Evolutionary conservation across 768 basidiomycete species (phyloP), one percentile per base, ranked within the genome.

Genomic region (Strobilomyces confusus): DNA sequence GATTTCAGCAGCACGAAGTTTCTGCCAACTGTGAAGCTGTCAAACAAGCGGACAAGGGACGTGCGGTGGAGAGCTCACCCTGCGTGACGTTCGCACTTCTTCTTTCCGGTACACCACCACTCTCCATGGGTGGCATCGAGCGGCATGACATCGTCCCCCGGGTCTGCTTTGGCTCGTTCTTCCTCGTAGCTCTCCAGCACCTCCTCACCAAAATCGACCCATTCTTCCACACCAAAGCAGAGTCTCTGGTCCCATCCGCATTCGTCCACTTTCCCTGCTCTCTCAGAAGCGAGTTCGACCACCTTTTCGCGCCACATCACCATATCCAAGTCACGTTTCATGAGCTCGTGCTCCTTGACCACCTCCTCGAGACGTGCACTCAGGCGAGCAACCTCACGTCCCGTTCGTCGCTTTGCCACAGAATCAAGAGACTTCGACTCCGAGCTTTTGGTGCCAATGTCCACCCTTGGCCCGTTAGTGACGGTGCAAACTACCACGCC

Each of bases 241-340:
- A 97, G 75, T 29, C 93, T 77, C 61, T 86, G 84, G 67, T 97
- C 93, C 84, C 92, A 94, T 5, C 94, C 92, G 69, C 93, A 97
- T 60, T 82, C 80, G 17, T 81, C 80, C 15, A 82, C 65, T n/a
- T 73, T 71, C 54, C 82, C 81, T 11, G 87, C 82, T 34, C 88
- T 78, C 41, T 80, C 80, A n/a, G 73, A 76, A 22, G 88, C 89
- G 40, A 89, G 75, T 52, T 82, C 78, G 15, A 89, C 72, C 26
- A 91, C 68, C 51, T 77, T 79, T 70, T 86, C 86, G 52, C 87
- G 79, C 84, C 87, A 87, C 11, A 78, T 48, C 17, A 89, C 74
- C 32, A 83, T 74, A 54, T 89, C 87, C 77, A 89, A 77, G 37
- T 83, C 84, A 36, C 75, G 77, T 69, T 85, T 86, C 59, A 86